A percentile compares a stretch with the other conserved stretches of the same genome.
phyloP scores from a whole-genome alignment of 371 early-diverging fungal genomes.

The Dinochytrium kinnereticum region DNA sequence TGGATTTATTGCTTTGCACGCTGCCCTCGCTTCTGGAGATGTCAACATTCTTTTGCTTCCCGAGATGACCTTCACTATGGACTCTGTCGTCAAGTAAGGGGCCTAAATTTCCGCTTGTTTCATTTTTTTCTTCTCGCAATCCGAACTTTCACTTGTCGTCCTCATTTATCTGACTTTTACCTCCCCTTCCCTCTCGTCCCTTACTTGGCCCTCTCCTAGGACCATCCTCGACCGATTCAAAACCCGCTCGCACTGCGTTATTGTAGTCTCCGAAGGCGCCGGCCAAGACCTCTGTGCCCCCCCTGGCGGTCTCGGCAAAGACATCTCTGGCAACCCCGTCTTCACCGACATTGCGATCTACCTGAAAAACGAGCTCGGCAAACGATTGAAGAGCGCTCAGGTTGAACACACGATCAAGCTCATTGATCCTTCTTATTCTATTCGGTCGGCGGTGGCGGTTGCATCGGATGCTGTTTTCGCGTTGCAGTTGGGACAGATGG shows the following conservation, averaged over 20 bases:
- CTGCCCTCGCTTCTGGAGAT: constrained; percentile 40
- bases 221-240: constrained; percentile 27
- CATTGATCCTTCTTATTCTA: constrained; percentile 45
- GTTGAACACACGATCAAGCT: constrained; percentile 44
- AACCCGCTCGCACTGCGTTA: constrained; percentile 30
- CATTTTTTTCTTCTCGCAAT: no score
- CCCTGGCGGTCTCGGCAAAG: constrained; percentile 21
- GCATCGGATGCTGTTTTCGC: constrained; percentile 35
- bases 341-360: constrained; percentile 38
- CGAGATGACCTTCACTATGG: constrained; percentile 39
- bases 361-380: constrained; percentile 33
- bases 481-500: constrained; percentile 33
- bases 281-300: constrained; percentile 37
- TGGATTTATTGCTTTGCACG: constrained; percentile 44
- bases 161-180: not conserved
- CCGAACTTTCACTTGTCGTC: not conserved
- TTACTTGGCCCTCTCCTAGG: not conserved
- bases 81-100: constrained; percentile 16
- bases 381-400: constrained; percentile 24
- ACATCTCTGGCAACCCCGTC: constrained; percentile 37
- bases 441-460: constrained; percentile 27
- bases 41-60: constrained; percentile 43
- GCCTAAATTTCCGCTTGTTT: no score
- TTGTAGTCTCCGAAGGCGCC: constrained; percentile 34
- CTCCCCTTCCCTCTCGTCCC: constrained; percentile 4